These are phyloP conservation scores for Austroboletus festivus DNA, from an alignment of 768 basidiomycete genomes.

Conservation along the genomic window DNA sequence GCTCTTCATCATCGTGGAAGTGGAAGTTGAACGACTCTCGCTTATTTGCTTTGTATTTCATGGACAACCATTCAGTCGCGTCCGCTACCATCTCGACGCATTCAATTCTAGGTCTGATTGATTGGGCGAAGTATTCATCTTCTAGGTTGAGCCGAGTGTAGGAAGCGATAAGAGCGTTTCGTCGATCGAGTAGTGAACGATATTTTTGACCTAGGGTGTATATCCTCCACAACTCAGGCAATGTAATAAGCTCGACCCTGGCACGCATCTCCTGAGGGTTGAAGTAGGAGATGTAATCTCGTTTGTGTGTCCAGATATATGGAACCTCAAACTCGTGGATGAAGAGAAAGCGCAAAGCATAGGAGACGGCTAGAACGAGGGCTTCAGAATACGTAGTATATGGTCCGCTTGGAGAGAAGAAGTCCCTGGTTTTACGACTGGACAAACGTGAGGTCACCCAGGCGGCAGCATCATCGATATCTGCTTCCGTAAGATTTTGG, in stretches of 20 bases:
- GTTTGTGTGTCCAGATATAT: slow-evolving; percentile 90
- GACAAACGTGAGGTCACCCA: slow-evolving; percentile 87
- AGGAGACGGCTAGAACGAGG: slow-evolving; percentile 76
- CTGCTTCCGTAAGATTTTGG: slow-evolving; percentile 62
- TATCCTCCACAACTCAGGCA: slow-evolving; percentile 89
- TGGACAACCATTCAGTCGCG: slow-evolving; percentile 83
- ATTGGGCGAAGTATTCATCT: slow-evolving; percentile 75
- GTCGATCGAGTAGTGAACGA: slow-evolving; percentile 78
- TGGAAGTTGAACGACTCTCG: slow-evolving; percentile 58
- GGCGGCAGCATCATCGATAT: slow-evolving; percentile 75
- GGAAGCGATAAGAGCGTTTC: slow-evolving; percentile 54
- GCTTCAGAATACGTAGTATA: slow-evolving; percentile 58
- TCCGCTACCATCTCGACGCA: slow-evolving; percentile 89
- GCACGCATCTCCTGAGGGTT: slow-evolving; percentile 60
- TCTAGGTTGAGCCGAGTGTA: slow-evolving; percentile 66
- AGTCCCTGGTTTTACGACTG: slow-evolving; percentile 65
- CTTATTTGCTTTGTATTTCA: slow-evolving; percentile 79
- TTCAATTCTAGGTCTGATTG: slow-evolving; percentile 64
- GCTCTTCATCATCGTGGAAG: slow-evolving; percentile 67
- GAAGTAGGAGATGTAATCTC: slow-evolving; percentile 86
- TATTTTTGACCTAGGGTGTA: slow-evolving; percentile 87
- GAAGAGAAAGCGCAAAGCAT: slow-evolving; percentile 78
- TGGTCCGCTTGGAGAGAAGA: slow-evolving; percentile 62
- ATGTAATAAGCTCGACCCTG: slow-evolving; percentile 68
- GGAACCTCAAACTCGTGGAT: slow-evolving; percentile 90